Percentiles rank a stretch among this genome's conserved stretches.
These are phyloP conservation scores for Geotrichum armillariae DNA, from an alignment of 1,139 yeast species.

Conservation along the genomic window DNA sequence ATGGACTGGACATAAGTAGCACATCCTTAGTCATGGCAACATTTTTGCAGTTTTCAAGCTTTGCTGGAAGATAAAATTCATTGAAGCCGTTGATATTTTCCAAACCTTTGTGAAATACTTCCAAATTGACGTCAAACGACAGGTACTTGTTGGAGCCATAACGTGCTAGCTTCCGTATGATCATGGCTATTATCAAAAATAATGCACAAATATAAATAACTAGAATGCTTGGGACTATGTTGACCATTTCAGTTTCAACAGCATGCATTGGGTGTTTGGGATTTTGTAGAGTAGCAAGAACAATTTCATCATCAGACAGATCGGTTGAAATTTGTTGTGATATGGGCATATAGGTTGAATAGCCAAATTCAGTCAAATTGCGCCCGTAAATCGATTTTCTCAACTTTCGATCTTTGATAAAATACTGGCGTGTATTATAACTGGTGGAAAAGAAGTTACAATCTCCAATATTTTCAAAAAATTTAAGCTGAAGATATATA, in stretches of 20 bases:
- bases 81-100: conserved; percentile 3
- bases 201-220: conserved; percentile 3
- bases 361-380: background rate
- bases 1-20: conserved; percentile 1
- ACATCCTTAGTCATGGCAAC: background rate
- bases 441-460: conserved; percentile 9
- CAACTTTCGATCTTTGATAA: background rate
- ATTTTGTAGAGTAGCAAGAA: conserved; percentile 3
- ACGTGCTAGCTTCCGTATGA: background rate
- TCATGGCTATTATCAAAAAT: background rate
- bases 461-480: background rate
- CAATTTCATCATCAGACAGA: conserved; percentile 4
- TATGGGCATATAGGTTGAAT: background rate
- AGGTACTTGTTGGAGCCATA: background rate
- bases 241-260: background rate
- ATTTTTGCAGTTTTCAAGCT: conserved; percentile 1
- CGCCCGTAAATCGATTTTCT: background rate
- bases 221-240: conserved; percentile 9
- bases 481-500: background rate
- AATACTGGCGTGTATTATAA: conserved; percentile 9
- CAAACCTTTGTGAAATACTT: conserved; percentile 7
- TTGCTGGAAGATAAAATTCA: conserved; percentile 7
- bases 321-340: conserved; percentile 4
- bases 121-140: conserved; percentile 7
- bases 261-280: background rate